A percentile compares a stretch with the other conserved stretches of the same genome.
These are phyloP conservation scores for Monosporascus cannonballus DNA, from an alignment of 2,329 filamentous ascomycete species.

Conservation along the genomic window DNA sequence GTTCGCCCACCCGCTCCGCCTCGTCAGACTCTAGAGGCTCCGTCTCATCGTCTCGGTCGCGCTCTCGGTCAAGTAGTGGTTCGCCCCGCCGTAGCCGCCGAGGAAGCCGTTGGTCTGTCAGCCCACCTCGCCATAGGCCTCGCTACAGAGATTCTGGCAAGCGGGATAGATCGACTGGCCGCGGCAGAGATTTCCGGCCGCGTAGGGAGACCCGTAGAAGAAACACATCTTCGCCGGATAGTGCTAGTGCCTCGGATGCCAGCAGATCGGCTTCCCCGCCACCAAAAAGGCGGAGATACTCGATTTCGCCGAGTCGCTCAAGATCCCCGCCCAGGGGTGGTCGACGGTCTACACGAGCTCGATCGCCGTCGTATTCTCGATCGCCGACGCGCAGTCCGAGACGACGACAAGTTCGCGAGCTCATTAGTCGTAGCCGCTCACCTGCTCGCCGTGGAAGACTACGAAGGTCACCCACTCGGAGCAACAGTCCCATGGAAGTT, in stretches of 20 bases:
- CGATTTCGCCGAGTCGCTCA: slow-evolving; percentile 42
- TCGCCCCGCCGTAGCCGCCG: slow-evolving; percentile 18
- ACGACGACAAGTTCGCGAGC: slow-evolving; percentile 27
- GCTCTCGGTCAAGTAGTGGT: slow-evolving; percentile 21
- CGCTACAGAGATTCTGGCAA: slow-evolving; percentile 20
- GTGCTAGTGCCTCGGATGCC: slow-evolving; percentile 18
- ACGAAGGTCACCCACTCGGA: slow-evolving; percentile 28
- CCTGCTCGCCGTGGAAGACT: slow-evolving; percentile 27
- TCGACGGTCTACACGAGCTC: slow-evolving; percentile 32
- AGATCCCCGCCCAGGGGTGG: slow-evolving; percentile 31
- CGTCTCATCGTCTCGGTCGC: slow-evolving; percentile 17
- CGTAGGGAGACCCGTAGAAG: slow-evolving; percentile 20
- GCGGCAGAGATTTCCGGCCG: slow-evolving; percentile 16
- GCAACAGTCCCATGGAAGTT: slow-evolving; percentile 21
- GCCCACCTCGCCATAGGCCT: slow-evolving; percentile 20
- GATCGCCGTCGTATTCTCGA: slow-evolving; percentile 32
- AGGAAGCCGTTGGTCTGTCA: slow-evolving; percentile 19
- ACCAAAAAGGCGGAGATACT: slow-evolving; percentile 45
- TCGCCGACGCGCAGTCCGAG: slow-evolving; percentile 30
- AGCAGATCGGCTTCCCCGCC: slow-evolving; percentile 32
- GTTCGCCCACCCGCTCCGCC: slow-evolving; percentile 33
- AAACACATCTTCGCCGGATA: slow-evolving; percentile 23
- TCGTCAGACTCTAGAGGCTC: slow-evolving; percentile 30
- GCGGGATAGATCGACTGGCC: slow-evolving; percentile 23
- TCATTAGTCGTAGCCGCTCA: slow-evolving; percentile 30